Conservation (phyloP, 129 eudicot genomes). For the Pseudognaphalium luteoalbum region DNA sequence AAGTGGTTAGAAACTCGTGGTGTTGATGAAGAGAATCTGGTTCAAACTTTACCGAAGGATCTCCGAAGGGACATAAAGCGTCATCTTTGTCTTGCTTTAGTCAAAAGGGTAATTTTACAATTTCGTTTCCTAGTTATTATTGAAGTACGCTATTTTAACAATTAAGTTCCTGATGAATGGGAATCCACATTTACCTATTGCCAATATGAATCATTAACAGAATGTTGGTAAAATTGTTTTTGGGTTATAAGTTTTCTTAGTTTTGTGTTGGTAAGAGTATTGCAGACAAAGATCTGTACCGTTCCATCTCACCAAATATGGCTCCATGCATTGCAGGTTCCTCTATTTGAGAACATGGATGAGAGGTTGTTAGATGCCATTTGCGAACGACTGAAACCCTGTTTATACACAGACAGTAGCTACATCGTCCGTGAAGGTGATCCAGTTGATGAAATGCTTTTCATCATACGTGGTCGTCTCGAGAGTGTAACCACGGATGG, state of each 20-base stretch:
- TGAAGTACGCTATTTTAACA: not conserved
- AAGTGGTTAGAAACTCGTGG: slow-evolving; percentile 99
- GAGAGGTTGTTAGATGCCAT: slow-evolving; percentile 90
- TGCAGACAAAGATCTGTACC: not conserved
- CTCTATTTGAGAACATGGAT: slow-evolving; percentile 91
- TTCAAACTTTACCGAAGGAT: slow-evolving; percentile 88
- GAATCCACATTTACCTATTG: not conserved
- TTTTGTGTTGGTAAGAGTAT: not conserved
- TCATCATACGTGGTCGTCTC: slow-evolving; percentile 92
- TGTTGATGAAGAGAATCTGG: slow-evolving; percentile 90
- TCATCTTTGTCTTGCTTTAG: slow-evolving; percentile 96
- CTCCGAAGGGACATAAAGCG: slow-evolving; percentile 95
- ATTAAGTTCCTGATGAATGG: not conserved
- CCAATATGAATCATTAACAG: not conserved
- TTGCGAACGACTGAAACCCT: slow-evolving; percentile 90
- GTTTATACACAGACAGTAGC: slow-evolving; percentile 75
- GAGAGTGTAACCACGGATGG: slow-evolving; percentile 92
- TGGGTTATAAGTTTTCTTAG: not conserved
- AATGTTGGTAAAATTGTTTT: not conserved
- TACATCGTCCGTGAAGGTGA: slow-evolving; percentile 95
- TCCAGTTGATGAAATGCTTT: slow-evolving; percentile 96
- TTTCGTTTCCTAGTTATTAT: not conserved
- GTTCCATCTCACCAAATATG: slow-evolving; percentile 14
- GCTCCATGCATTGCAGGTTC: slow-evolving; percentile 56
- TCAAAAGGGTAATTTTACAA: slow-evolving; percentile 68